Conservation (phyloP, 2,329 filamentous ascomycete species). For the Colletotrichum sp. region DNA sequence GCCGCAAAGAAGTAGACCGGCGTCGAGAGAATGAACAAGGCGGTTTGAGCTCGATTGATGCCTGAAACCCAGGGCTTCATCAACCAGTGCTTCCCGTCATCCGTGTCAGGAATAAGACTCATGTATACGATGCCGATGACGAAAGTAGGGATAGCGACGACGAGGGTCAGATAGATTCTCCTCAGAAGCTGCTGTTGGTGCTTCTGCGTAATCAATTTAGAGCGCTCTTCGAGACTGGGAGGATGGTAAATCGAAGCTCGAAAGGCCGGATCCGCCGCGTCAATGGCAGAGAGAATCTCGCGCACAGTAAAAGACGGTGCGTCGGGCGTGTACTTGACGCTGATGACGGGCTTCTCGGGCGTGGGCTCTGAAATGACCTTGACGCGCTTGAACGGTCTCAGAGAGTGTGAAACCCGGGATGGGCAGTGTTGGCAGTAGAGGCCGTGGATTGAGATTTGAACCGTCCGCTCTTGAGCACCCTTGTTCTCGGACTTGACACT, state of each 20-base stretch:
- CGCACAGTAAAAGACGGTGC: constrained; percentile 77
- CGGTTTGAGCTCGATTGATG: constrained; percentile 78
- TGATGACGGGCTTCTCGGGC: constrained; percentile 69
- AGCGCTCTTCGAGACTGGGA: constrained; percentile 82
- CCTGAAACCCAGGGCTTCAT: constrained; percentile 75
- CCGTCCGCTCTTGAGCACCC: constrained; percentile 50
- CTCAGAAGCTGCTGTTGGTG: constrained; percentile 73
- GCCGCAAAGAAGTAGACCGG: constrained; percentile 88
- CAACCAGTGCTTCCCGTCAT: constrained; percentile 66
- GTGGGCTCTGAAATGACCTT: constrained; percentile 61
- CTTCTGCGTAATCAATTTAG: constrained; percentile 71
- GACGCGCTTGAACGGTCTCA: constrained; percentile 59
- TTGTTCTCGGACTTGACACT: constrained; percentile 31
- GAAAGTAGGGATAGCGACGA: constrained; percentile 81
- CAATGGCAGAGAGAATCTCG: constrained; percentile 72
- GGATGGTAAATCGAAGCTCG: constrained; percentile 76
- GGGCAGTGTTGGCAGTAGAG: constrained; percentile 80
- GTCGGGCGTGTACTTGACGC: constrained; percentile 71
- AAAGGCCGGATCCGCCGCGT: constrained; percentile 69
- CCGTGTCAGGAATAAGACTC: constrained; percentile 71
- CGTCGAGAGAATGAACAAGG: constrained; percentile 81
- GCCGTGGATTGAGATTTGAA: constrained; percentile 71
- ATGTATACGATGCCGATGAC: constrained; percentile 90
- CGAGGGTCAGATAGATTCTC: constrained; percentile 72
- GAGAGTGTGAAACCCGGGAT: constrained; percentile 55